Evolutionary conservation across 2,329 filamentous ascomycete genomes (phyloP), one percentile per base, ranked within the genome.

Genomic region (Apiospora pterosperma): DNA sequence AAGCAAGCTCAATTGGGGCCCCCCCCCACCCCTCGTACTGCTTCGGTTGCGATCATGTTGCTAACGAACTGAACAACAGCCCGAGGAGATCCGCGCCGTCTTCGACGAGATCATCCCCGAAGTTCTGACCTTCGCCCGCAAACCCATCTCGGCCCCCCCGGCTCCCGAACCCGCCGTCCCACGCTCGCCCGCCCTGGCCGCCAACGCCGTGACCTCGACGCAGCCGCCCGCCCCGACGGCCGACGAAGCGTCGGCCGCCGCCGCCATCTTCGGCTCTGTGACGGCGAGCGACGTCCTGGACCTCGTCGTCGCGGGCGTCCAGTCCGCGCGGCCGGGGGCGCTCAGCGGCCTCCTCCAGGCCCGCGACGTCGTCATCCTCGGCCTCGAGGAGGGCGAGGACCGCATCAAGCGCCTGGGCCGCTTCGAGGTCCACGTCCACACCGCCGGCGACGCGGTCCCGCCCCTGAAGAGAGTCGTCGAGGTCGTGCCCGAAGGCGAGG

Each of bases 241-340:
- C 10, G 4, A 52, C 3, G 39, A 69, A 14, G 64, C 66, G 36
- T 36, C 62, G n/a, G 62, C 67, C 31, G 31, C 65, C 12, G 59
- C 66, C 31, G 63, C 76, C 65, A 81, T 82, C 65, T 81, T 78
- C 68, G 80, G 80, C 44, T 81, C 80, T 61, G 80, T 82, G 7
- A 78, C 80, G 28, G 67, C 71, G 58, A 67, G 61, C 62, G 78
- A 82, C 69, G 72, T 82, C 42, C 70, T 77, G 2, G 68, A 69
- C 28, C 59, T 69, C 28, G 69, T 81, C 69, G 76, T 76, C 62
- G 74, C 75, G 62, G 65, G 65, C n/a, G 70, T 82, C 59, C 68
- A 72, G n/a, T 67, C 63, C 7, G 75, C 76, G 63, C 66, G 68
- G 28, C 73, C 76, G 62, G 77, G 76, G 19, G 19, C 48, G 16